phyloP scores from a whole-genome alignment of 2,329 filamentous ascomycete genomes.

The Hirsutella thompsonii region DNA sequence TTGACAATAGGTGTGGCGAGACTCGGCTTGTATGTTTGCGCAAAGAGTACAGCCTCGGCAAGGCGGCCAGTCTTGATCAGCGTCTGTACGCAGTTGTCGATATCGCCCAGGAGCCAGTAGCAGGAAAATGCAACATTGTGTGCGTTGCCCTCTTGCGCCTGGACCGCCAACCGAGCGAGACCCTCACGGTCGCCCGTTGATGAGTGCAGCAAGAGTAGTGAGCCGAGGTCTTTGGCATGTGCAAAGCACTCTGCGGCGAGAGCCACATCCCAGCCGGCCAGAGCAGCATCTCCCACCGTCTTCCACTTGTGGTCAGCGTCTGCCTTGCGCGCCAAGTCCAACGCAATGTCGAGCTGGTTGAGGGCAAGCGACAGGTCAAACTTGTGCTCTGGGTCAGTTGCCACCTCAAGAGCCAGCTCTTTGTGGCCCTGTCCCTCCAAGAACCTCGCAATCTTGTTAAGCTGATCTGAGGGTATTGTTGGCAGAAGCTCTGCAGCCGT shows the following conservation, averaged over 20 bases:
- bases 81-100: conserved; percentile 69
- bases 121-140: conserved; percentile 92
- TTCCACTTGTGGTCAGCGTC: conserved; percentile 98
- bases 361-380: conserved; percentile 83
- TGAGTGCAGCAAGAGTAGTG: conserved; percentile 75
- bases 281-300: conserved; percentile 82
- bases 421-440: conserved; percentile 95
- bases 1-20: conserved; percentile 52
- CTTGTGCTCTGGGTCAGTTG: conserved; percentile 89
- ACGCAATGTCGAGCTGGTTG: conserved; percentile 71
- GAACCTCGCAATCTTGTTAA: conserved; percentile 97
- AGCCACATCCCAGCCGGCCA: conserved; percentile 73
- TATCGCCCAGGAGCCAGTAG: conserved; percentile 75
- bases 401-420: conserved; percentile 85
- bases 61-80: conserved; percentile 66
- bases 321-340: conserved; percentile 70
- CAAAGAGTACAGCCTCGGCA: conserved; percentile 81
- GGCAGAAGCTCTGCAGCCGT: conserved; percentile 73
- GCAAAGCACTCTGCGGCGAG: conserved; percentile 90
- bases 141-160: conserved; percentile 63
- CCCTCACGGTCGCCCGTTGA: conserved; percentile 71
- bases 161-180: conserved; percentile 55
- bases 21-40: conserved; percentile 91
- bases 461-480: conserved; percentile 79
- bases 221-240: conserved; percentile 81